Evolutionary conservation across 768 basidiomycete genomes (phyloP).

Genomic region (Phaeolepiota aurea): DNA sequence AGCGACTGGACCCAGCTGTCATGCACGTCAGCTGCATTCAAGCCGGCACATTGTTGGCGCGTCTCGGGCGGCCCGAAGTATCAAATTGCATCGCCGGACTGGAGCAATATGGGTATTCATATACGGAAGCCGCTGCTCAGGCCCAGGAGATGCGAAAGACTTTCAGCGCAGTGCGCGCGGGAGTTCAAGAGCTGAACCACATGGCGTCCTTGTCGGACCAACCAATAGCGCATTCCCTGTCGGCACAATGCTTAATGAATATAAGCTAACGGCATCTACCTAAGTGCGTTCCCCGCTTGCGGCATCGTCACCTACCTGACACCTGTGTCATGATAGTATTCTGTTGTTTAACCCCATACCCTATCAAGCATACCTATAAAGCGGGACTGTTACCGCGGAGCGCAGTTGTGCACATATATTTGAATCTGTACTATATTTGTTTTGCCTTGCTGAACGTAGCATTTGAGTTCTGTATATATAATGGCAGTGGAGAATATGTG

Average conservation of each 20-base stretch:
- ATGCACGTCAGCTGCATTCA: constrained; percentile 85
- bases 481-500: no score
- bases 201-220: constrained; percentile 23
- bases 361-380: no score
- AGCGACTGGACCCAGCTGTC: constrained; percentile 81
- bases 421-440: not conserved
- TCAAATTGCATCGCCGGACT: constrained; percentile 78
- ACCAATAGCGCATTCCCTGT: not conserved
- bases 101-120: constrained; percentile 82
- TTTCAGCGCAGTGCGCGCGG: constrained; percentile 31
- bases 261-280: no score
- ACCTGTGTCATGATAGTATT: no score
- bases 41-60: constrained; percentile 75
- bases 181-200: constrained; percentile 38
- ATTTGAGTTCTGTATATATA: no score
- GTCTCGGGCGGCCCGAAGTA: constrained; percentile 77
- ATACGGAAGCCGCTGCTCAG: constrained; percentile 78
- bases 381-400: no score
- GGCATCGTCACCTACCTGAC: no score
- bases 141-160: constrained; percentile 59
- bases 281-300: no score
- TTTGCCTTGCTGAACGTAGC: not conserved
- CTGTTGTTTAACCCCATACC: no score
- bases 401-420: no score
- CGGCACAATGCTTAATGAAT: not conserved